These are phyloP conservation scores for Euphrasia confusa DNA, from an alignment of 257 asterid species.

Conservation along the genomic window DNA sequence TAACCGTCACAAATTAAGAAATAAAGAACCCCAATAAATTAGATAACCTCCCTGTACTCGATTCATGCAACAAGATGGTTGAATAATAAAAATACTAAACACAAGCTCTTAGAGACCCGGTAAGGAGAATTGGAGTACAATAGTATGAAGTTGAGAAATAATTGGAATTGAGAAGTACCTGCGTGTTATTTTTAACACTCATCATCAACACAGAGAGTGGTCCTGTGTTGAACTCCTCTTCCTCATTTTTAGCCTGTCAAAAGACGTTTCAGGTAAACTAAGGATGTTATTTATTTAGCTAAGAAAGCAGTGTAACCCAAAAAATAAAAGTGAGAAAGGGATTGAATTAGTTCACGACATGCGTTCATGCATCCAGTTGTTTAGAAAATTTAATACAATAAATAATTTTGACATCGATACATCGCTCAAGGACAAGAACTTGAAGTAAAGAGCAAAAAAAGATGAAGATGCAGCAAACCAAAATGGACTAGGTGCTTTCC, in stretches of 20 bases:
- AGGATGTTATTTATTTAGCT: background rate
- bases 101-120: background rate
- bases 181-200: conserved; percentile 73
- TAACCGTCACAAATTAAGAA: background rate
- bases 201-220: conserved; percentile 79
- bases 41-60: no score
- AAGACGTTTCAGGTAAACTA: conserved; percentile 15
- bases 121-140: background rate
- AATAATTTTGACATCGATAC: background rate
- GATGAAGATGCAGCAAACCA: background rate
- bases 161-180: conserved; percentile 32
- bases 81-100: background rate
- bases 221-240: conserved; percentile 96
- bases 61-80: background rate
- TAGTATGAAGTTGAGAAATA: background rate
- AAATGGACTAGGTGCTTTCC: background rate
- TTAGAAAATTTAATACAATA: background rate
- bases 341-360: no score
- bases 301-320: background rate
- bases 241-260: conserved; percentile 64
- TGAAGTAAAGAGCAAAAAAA: background rate
- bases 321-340: no score
- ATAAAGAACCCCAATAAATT: no score
- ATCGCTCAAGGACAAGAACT: background rate
- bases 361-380: background rate